Conservation (phyloP, 495 filamentous ascomycete species). For the Saxophila tyrrhenica region DNA sequence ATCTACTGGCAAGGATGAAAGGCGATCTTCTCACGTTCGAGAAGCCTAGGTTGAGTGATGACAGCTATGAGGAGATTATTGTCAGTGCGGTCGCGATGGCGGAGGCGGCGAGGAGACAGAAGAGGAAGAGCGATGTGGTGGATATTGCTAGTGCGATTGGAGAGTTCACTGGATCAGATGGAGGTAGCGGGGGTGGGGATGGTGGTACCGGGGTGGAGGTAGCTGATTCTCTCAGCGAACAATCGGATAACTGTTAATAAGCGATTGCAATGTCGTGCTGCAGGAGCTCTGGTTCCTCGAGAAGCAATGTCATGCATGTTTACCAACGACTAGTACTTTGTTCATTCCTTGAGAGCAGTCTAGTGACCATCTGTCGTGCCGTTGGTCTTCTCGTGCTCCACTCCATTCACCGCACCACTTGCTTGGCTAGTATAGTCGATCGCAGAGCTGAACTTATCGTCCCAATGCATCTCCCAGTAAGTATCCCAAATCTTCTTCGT, state of each 20-base stretch:
- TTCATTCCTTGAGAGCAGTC: too few relatives aligned
- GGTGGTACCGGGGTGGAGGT: background rate
- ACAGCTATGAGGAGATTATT: background rate
- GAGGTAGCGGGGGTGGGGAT: background rate
- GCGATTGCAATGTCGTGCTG: too few relatives aligned
- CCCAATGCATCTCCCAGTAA: conserved; percentile 34
- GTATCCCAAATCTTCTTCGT: conserved; percentile 35
- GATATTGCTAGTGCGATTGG: background rate
- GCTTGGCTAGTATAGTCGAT: conserved; percentile 1
- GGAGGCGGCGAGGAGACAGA: background rate
- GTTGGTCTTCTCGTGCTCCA: too few relatives aligned
- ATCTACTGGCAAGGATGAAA: background rate
- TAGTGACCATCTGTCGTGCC: too few relatives aligned
- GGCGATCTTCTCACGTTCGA: background rate
- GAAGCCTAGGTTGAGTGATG: background rate
- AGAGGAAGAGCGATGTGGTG: background rate
- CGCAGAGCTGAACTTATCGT: conserved; percentile 26
- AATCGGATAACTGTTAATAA: too few relatives aligned
- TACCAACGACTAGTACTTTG: too few relatives aligned
- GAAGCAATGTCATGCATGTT: too few relatives aligned
- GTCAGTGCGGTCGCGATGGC: background rate
- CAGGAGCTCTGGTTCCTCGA: too few relatives aligned
- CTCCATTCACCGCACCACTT: too few relatives aligned
- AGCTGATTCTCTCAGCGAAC: too few relatives aligned
- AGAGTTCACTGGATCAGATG: background rate